Base-by-base conservation (phyloP, 495 filamentous ascomycete genomes). In the Penicillium bovifimosum region DNA sequence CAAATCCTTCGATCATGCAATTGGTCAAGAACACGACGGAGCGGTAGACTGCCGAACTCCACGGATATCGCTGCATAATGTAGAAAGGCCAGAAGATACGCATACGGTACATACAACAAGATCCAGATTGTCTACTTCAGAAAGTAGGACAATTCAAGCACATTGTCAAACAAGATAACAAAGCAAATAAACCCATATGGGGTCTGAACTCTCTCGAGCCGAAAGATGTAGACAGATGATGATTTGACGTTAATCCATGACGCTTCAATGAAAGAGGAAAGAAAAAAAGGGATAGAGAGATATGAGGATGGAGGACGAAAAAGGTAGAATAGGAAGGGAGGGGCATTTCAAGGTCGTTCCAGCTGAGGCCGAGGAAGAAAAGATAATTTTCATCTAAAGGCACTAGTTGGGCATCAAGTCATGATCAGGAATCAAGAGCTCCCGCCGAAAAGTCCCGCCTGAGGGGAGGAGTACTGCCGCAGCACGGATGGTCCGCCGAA, bases 41-140 rank as follows among this genome's bases (percentile, higher is more conserved):
- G 56, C 43, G 57, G 63, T 57, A 54, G 57, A 66, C 56, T 59
- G 39, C 63, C 63, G 50, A 47, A 42, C 56, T 63, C 65, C 66
- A 60, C 53, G 64, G 66, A 67, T 67, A 69, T 69, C 66, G 62
- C 66, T 67, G 59, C 64, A 69, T 69, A 62, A 63, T 62, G 59
- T 55, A 58, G 56, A 62, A 64, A 58, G 56, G 50, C 55, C 58
- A 63, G 52, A 40, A 63, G 56, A 47, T n/a, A n/a, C 48, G 56
- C 52, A 59, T 68, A 60, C 58, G 54, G 52, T 61, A 64, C 60
- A 63, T 43, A 53, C 48, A 56, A 56, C 35, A 64, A 54, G 20
- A 56, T 45, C 55, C 55, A 36, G 44, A 63, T 59, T 55, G 60
- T 54, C 49, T 55, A 55, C 48, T 39, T 53, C 38, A 42, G 59